Conservation (phyloP, 2,329 filamentous ascomycete species). For the Ceratocystis lukuohia region DNA sequence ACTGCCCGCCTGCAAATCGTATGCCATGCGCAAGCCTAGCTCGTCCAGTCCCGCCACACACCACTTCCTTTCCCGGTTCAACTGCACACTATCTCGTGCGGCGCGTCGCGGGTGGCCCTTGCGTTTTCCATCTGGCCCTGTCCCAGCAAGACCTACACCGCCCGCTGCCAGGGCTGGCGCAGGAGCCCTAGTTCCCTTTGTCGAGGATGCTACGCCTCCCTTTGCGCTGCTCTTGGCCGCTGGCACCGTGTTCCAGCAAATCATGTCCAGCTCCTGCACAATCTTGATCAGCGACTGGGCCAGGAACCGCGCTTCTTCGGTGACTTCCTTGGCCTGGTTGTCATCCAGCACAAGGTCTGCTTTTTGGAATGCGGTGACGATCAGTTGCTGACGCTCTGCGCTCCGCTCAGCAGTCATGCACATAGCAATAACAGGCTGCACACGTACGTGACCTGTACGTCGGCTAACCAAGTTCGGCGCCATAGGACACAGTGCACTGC, state of each 20-base stretch:
- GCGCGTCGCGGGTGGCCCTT: conserved; percentile 15
- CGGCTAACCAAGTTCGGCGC: conserved; percentile 1
- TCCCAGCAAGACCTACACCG: neutral
- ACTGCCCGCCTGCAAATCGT: conserved; percentile 9
- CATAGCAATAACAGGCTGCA: conserved; percentile 2
- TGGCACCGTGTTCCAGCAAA: conserved; percentile 4
- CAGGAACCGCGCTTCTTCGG: conserved; percentile 7
- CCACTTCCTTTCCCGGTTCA: conserved; percentile 15
- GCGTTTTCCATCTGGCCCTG: neutral
- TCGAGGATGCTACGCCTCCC: neutral
- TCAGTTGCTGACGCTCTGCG: neutral
- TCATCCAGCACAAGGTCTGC: neutral
- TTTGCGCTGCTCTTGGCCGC: neutral
- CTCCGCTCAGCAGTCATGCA: neutral
- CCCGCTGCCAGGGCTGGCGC: neutral
- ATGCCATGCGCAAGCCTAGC: conserved; percentile 9
- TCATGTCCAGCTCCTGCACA: conserved; percentile 16
- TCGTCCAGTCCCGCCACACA: conserved; percentile 12
- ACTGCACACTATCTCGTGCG: conserved; percentile 15
- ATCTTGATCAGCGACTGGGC: conserved; percentile 9
- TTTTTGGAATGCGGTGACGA: neutral
- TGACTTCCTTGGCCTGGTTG: neutral
- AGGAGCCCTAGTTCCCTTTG: neutral
- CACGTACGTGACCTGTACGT: neutral
- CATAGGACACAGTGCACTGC: conserved; percentile 7